Conservation (phyloP, 2,329 filamentous ascomycete species). For the Dendryphion nanum region DNA sequence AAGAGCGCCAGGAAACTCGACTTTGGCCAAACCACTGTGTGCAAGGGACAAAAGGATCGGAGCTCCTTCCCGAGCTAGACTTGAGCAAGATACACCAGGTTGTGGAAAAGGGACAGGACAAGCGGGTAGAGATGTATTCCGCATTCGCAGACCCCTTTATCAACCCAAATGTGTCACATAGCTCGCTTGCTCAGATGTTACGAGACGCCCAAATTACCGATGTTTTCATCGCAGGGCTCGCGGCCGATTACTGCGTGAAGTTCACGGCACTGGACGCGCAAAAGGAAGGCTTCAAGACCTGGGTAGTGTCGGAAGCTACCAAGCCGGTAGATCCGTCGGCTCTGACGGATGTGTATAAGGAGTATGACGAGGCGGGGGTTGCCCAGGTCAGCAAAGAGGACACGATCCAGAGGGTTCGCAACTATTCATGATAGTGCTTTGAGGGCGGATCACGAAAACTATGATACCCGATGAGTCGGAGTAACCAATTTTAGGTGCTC, state of each 20-base stretch:
- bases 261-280: conserved; percentile 75
- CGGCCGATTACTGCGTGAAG: conserved; percentile 86
- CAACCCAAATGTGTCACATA: conserved; percentile 57
- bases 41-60: conserved; percentile 68
- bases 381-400: conserved; percentile 57
- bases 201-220: conserved; percentile 63
- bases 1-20: conserved; percentile 63
- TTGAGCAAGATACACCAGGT: conserved; percentile 58
- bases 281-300: conserved; percentile 72
- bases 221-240: conserved; percentile 83
- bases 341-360: conserved; percentile 57
- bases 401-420: too few relatives aligned
- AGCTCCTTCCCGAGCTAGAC: conserved; percentile 71
- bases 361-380: conserved; percentile 61
- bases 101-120: conserved; percentile 75
- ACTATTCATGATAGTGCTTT: too few relatives aligned
- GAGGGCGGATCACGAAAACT: too few relatives aligned
- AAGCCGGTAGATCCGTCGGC: conserved; percentile 63
- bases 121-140: conserved; percentile 86
- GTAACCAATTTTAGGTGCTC: too few relatives aligned
- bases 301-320: conserved; percentile 75
- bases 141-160: conserved; percentile 81
- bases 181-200: conserved; percentile 62
- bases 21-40: conserved; percentile 94
- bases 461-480: too few relatives aligned